Evolutionary conservation across 1,284 basidiomycete species (phyloP), one percentile per base, ranked within the genome.

Genomic region (Schizophyllum commune): DNA sequence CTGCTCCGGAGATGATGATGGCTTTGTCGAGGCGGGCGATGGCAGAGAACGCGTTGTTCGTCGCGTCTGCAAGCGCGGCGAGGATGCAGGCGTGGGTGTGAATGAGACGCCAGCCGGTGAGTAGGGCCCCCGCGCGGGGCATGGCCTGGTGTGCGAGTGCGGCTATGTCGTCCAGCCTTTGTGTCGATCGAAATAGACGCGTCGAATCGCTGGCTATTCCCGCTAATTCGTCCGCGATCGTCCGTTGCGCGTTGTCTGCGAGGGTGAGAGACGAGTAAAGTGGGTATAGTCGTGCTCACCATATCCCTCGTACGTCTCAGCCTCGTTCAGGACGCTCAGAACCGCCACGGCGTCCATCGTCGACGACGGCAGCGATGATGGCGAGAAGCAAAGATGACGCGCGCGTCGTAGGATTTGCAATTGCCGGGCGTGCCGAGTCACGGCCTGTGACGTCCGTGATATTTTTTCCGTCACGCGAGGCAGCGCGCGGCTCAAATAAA

Each of bases 1-100:
- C 79, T 0, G 87, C 85, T 0, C 94, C 95, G 7, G 94, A 89
- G 55, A 96, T 80, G 65, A 98, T 87, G 65, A 96, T 87, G 1
- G 89, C 88, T 67, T 79, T 79, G 69, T 98, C 96, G 32, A 98
- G 75, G 13, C 78, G 74, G 5, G 77, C 74, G 47, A 96, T 79
- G 51, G 80, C 74, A 57, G 74, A 67, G 20, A 72, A 63, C 1
- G 68, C 64, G 20, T 70, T 69, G 0, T 66, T 69, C 3, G 27
- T 2, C 27, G 77, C 64, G 62, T 80, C 74, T 15, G 74, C 70
- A 61, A 88, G 71, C 9, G 78, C 75, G 62, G 77, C 77, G 58
- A 88, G 69, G 60, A 90, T 74, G 63, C 76, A 81, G n/a, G 82
- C 79, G 62, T 90, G 85, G 47, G 86, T 86, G 68, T 88, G 89